Percentiles rank a stretch among this genome's conserved stretches.
These are phyloP conservation scores for Phascolomyces articulosus DNA, from an alignment of 371 early-diverging fungal genomes.

Conservation along the genomic window DNA sequence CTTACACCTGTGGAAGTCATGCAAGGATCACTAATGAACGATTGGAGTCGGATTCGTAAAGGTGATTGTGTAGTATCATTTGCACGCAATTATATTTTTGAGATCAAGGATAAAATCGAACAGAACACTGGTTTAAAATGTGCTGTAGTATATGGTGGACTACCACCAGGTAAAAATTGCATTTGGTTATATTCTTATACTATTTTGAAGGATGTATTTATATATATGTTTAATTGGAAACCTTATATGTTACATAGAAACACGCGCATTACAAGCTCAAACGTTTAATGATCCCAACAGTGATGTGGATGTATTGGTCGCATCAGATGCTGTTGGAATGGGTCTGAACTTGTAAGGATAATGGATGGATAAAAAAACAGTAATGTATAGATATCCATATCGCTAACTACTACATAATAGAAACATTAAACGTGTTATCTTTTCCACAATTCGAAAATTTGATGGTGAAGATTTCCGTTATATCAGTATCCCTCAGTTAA, in stretches of 20 bases:
- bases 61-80: conserved; percentile 95
- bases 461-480: conserved; percentile 61
- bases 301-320: conserved; percentile 85
- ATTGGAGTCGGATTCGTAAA: conserved; percentile 59
- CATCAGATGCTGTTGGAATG: conserved; percentile 98
- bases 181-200: too few relatives aligned
- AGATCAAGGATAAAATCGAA: conserved; percentile 78
- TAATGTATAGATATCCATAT: too few relatives aligned
- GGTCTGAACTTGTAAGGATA: conserved; percentile 87
- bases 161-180: conserved; percentile 84
- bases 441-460: conserved; percentile 76
- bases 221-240: background rate
- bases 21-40: conserved; percentile 53
- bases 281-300: conserved; percentile 88
- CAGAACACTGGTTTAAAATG: conserved; percentile 70
- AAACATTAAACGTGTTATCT: conserved; percentile 88
- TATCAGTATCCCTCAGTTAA: conserved; percentile 77
- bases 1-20: conserved; percentile 71
- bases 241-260: conserved; percentile 52
- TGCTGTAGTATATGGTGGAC: conserved; percentile 92
- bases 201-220: too few relatives aligned
- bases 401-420: conserved; percentile 44
- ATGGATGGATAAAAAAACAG: background rate
- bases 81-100: conserved; percentile 80
- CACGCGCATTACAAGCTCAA: conserved; percentile 86